Conservation (phyloP, 108 stramenopile species). For the Skeletonema tropicum region DNA sequence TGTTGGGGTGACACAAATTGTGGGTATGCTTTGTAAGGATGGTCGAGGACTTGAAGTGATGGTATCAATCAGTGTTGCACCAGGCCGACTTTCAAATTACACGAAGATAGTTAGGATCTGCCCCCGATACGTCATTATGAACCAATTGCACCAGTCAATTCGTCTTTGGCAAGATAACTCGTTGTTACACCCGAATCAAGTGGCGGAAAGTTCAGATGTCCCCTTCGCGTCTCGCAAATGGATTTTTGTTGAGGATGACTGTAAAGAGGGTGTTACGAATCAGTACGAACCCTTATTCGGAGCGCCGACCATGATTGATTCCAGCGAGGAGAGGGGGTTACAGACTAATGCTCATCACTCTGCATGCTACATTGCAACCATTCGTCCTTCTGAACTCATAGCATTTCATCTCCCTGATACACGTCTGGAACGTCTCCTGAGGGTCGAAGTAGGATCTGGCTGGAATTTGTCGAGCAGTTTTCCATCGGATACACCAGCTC, state of each 20-base stretch:
- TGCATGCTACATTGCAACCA: constrained; percentile 69
- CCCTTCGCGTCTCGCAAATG: constrained; percentile 50
- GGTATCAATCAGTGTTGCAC: constrained; percentile 84
- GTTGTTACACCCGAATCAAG: constrained; percentile 59
- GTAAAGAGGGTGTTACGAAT: constrained; percentile 38
- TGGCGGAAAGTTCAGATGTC: constrained; percentile 13
- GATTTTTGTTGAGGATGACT: constrained; percentile 48
- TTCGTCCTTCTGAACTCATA: constrained; percentile 56
- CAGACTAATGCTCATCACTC: constrained; percentile 77
- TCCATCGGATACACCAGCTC: constrained; percentile 68
- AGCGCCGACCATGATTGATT: constrained; percentile 38
- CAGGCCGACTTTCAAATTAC: constrained; percentile 87
- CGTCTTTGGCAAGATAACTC: constrained; percentile 93
- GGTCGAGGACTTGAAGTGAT: constrained; percentile 86
- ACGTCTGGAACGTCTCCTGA: constrained; percentile 71
- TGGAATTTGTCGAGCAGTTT: constrained; percentile 82
- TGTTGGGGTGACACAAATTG: constrained; percentile 95
- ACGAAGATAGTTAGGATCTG: constrained; percentile 95
- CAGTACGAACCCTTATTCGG: constrained; percentile 78
- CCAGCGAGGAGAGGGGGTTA: constrained; percentile 24
- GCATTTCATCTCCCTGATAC: constrained; percentile 88
- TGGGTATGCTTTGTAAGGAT: constrained; percentile 84
- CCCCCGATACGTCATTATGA: constrained; percentile 89
- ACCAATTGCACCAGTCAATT: constrained; percentile 71
- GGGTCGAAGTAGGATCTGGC: constrained; percentile 68